Evolutionary conservation across 148 eudicot genomes (phyloP), one percentile per base, ranked within the genome.

Genomic region (Talinum fruticosum): DNA sequence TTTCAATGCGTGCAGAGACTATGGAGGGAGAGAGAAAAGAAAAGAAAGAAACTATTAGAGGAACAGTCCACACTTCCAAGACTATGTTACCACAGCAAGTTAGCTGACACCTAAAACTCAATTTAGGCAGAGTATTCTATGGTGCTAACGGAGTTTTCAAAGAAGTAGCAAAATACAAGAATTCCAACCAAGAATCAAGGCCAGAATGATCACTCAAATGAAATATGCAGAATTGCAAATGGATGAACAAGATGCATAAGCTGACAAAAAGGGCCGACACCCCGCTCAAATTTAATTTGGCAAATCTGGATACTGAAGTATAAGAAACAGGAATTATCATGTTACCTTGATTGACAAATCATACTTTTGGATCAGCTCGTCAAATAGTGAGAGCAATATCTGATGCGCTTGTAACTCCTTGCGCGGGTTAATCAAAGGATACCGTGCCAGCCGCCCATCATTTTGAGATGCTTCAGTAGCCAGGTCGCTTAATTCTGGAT

Each of bases 391-490:
- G 41, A 87, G 82, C 84, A 94, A 87, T 74, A 90, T 79, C 66
- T 80, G 83, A 85, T 94, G 98, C 65, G 98, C 95, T 77, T 84
- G 81, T 57, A 88, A 75, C 83, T 94, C 97, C 75, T 77, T 83
- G 80, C 71, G 83, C 73, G 82, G 82, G 82, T 84, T 79, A 79
- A 78, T 81, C 65, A 89, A 77, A 75, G 98, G 93, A 73, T 41
- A 75, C 21, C 98, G 82, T 54, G 98, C 98, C 75, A 94, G 84
- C 82, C 97, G 83, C 8, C 98, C 98, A 84, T 92, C 97, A 76
- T 38, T 81, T 77, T 80, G 77, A 62, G 82, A 80, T 80, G 95
- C 97, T 87, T 90, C 87, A 8, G 34, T 36, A 53, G 79, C 92
- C 79, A 94, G 71, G 30, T 90, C 91, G 73, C 74, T 65, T 54